Evolutionary conservation across 2,329 filamentous ascomycete species (phyloP), one percentile per base, ranked within the genome.

Genomic region (Amauroascus verrucosus): DNA sequence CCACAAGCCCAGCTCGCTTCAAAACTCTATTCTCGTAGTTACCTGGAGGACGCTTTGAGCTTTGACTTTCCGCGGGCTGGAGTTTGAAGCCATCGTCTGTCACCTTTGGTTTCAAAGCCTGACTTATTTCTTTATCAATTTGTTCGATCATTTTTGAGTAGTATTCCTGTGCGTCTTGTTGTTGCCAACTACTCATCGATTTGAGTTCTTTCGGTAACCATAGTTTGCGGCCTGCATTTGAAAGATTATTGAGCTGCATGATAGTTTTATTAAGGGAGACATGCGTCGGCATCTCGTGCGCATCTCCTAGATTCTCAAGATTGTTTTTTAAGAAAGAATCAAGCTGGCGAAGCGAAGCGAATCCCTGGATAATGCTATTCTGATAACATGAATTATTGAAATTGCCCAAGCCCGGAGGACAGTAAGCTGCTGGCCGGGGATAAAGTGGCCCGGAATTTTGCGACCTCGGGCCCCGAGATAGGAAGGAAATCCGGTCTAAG

Each of bases 111-210:
- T 67, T 64, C 55, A 71, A 71, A 44, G 76, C 76, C 59, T 76
- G 78, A 18, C 75, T 72, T 38, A 88, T 75, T 64, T 94, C 88
- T 62, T 84, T 85, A 63, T 96, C 88, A 26, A 95, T 75, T 61
- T 90, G 84, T 60, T 91, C 88, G 46, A 96, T 70, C 13, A 98
- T 77, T 63, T 91, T 94, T 14, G 88, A 91, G 63, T 87, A 96
- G 67, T 97, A 98, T 68, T 98, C 93, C 65, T 97, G 93, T 4
- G 93, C 93, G 70, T 98, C 93, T 69, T 98, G 93, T 66, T 97
- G 93, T 61, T 94, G 86, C 81, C 86, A 95, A 28, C 87, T 95
- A 68, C 85, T 91, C 84, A 97, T 94, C 8, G 84, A 90, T 69
- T 95, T 95, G 44, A 96, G 73, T 52, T 85, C 81, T 0, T 79